Base-by-base conservation (phyloP, 345 rosid genomes). In the Hypericum androsaemum region DNA sequence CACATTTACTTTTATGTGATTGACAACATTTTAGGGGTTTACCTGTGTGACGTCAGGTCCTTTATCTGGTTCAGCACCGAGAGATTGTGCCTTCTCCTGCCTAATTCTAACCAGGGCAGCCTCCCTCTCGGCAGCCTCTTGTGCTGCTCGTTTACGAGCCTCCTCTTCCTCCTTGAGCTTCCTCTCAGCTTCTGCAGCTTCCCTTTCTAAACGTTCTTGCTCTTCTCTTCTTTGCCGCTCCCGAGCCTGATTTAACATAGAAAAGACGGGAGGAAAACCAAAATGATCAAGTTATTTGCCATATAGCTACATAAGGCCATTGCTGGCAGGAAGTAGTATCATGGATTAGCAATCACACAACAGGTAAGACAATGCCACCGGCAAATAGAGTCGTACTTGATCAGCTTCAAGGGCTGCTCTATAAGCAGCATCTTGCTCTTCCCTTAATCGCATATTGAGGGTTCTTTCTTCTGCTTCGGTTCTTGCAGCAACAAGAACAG, bases 321-420 rank as follows among this genome's bases (percentile, higher is more conserved):
- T 22, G 37, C 11, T 48, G 37, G 22, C 8, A 42, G n/a, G 16
- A 47, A 15, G n/a, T 48, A 28, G 7, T 5, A 1, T 6, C 14
- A 10, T 4, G 4, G 4, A 22, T 22, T 22, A 1, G 32, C 32
- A 22, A 22, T 22, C 32, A 22, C 32, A 22, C 32, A 22, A 22
- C 32, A 22, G 1, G 32, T 22, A 4, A 22, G 32, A 1, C 32
- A 22, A 22, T 22, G 4, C n/a, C n/a, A 51, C 28, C 40, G 8
- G 22, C 38, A 44, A 10, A 50, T 14, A 42, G 7, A 37, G 37
- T 43, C 70, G 52, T 80, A 88, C 99, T 64, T 84, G 99, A 76
- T 94, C 99, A 22, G 95, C 99, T 83, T 88, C 97, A 60, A 94
- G 97, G 22, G 99, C 99, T 35, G 84, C 99, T 67, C 83, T 80